A percentile compares a stretch with the other conserved stretches of the same genome.
These are phyloP conservation scores for Sclerotiophoma versabilis DNA, from an alignment of 2,329 filamentous ascomycete species.

Conservation along the genomic window DNA sequence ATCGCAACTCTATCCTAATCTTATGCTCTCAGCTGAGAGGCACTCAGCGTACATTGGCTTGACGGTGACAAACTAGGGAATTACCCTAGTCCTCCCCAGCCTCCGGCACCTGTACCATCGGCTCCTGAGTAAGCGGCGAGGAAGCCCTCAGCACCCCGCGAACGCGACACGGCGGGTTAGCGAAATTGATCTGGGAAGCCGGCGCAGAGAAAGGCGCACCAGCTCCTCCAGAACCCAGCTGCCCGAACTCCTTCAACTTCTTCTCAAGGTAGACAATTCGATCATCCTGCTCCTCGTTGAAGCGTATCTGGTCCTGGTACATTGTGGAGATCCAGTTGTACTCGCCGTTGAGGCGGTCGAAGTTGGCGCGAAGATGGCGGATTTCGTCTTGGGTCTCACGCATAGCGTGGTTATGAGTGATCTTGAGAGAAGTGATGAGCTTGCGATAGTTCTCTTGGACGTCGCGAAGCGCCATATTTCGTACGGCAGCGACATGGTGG, in stretches of 20 bases:
- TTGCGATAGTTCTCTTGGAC: constrained; percentile 19
- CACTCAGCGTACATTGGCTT: background rate
- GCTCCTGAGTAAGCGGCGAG: background rate
- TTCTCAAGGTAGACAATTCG: constrained; percentile 41
- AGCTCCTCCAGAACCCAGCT: background rate
- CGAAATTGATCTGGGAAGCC: constrained; percentile 19
- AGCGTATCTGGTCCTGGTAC: constrained; percentile 25
- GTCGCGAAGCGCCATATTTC: constrained; percentile 10
- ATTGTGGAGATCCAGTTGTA: constrained; percentile 22
- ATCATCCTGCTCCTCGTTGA: constrained; percentile 32
- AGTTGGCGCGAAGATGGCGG: constrained; percentile 3
- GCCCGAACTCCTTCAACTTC: constrained; percentile 33
- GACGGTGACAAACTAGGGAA: too few relatives aligned
- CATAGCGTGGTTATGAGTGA: constrained; percentile 3
- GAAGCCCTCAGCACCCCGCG: background rate
- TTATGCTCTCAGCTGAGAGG: background rate
- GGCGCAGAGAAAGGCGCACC: constrained; percentile 23
- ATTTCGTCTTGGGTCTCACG: constrained; percentile 11
- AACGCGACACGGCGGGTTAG: constrained; percentile 16
- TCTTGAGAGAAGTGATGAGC: constrained; percentile 10
- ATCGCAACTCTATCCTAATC: background rate
- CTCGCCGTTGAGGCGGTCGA: constrained; percentile 20
- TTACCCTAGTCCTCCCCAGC: constrained; percentile 11
- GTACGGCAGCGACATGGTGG: constrained; percentile 2
- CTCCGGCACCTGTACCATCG: constrained; percentile 5